Evolutionary conservation across 2,329 filamentous ascomycete species (phyloP).

Genomic region (Pestalotiopsis sp.): DNA sequence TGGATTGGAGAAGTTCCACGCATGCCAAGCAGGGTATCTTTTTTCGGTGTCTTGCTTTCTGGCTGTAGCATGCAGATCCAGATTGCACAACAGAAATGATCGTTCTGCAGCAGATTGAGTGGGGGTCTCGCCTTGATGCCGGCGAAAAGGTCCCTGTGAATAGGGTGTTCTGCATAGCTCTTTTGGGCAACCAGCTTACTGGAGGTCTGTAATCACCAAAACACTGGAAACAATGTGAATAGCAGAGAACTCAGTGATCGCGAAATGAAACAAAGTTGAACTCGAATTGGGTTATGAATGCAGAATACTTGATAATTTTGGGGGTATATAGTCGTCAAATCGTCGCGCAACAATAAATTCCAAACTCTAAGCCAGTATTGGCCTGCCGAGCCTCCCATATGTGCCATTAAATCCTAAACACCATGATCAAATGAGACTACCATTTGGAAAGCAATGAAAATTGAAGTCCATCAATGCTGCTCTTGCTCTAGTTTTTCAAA

Average conservation of each 20-base stretch:
- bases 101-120: too few species aligned
- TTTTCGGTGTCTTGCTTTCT: background rate
- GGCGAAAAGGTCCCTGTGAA: too few species aligned
- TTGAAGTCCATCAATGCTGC: background rate
- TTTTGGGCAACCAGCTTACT: too few species aligned
- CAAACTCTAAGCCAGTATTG: background rate
- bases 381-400: background rate
- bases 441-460: background rate
- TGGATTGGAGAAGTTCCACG: background rate
- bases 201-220: too few species aligned
- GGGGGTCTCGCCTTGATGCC: too few species aligned
- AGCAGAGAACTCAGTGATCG: background rate
- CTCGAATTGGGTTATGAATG: background rate
- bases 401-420: background rate
- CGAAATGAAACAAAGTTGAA: background rate
- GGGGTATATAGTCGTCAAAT: background rate
- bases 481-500: background rate
- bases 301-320: background rate
- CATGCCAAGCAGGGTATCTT: background rate
- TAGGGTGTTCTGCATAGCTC: too few species aligned
- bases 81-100: background rate
- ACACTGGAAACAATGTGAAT: background rate
- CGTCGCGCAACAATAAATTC: background rate
- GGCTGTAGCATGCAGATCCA: background rate
- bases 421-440: background rate